phyloP scores from a whole-genome alignment of 2,329 filamentous ascomycete genomes.

The Talaromyces sp. region DNA sequence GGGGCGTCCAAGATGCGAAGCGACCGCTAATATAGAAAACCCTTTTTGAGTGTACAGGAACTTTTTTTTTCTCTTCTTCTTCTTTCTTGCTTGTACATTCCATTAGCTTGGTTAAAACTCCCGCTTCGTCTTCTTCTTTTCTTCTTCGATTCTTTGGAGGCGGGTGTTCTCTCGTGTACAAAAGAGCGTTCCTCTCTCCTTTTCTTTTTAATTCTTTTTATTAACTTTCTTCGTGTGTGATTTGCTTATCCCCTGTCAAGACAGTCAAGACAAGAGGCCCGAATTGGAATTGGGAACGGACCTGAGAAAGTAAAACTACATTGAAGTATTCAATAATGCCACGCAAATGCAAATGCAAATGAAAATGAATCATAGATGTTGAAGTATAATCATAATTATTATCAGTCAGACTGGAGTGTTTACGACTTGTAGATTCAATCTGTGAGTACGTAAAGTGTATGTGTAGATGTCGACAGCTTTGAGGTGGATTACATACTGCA shows the following conservation, averaged over 20 bases:
- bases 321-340: not conserved
- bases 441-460: not conserved
- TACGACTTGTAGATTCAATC: too few species aligned
- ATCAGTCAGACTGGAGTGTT: not conserved
- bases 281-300: not conserved
- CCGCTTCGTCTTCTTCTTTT: not conserved
- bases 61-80: too few species aligned
- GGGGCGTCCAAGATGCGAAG: constrained; percentile 71
- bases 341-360: not conserved
- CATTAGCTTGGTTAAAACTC: not conserved
- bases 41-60: not conserved
- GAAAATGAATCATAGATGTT: not conserved
- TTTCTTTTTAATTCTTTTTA: not conserved
- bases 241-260: not conserved
- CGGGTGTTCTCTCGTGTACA: not conserved
- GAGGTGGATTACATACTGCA: too few species aligned
- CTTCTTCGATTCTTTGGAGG: not conserved
- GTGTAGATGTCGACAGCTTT: not conserved
- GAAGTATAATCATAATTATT: not conserved
- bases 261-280: not conserved
- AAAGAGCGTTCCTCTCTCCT: not conserved
- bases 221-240: not conserved
- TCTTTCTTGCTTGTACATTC: not conserved
- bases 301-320: not conserved
- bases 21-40: constrained; percentile 55